Conservation (phyloP, 2,329 filamentous ascomycete species). For the Diaporthe sp. region DNA sequence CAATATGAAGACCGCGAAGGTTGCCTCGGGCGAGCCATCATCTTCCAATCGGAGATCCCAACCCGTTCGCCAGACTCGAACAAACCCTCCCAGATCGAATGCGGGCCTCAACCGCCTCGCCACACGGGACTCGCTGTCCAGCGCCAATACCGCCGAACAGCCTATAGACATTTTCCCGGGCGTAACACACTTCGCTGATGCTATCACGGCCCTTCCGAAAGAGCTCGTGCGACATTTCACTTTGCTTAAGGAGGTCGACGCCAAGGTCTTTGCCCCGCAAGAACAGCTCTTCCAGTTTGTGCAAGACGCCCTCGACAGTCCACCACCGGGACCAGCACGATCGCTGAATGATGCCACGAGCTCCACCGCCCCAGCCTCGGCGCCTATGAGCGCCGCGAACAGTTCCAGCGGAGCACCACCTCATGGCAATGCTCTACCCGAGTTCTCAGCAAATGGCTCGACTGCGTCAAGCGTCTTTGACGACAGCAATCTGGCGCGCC, state of each 20-base stretch:
- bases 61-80: conserved; percentile 75
- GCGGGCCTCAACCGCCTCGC: conserved; percentile 60
- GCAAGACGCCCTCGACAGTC: conserved; percentile 70
- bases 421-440: conserved; percentile 53
- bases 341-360: conserved; percentile 59
- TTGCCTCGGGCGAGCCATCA: conserved; percentile 55
- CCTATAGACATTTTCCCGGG: conserved; percentile 77
- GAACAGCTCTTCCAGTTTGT: conserved; percentile 84
- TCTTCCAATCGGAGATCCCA: conserved; percentile 71
- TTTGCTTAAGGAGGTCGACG: conserved; percentile 96
- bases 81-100: conserved; percentile 71
- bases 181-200: conserved; percentile 86
- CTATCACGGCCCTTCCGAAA: conserved; percentile 91
- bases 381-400: conserved; percentile 64
- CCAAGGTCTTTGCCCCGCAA: conserved; percentile 92
- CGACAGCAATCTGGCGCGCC: conserved; percentile 72
- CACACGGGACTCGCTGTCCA: conserved; percentile 61
- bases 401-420: conserved; percentile 58
- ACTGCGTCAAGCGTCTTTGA: conserved; percentile 63
- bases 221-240: conserved; percentile 97
- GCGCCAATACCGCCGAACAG: conserved; percentile 63
- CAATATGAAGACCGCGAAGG: conserved; percentile 70
- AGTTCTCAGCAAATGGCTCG: conserved; percentile 59
- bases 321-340: conserved; percentile 59
- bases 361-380: conserved; percentile 58